phyloP scores from a whole-genome alignment of 805 yeast genomes.

The Cyberlindnera bimundalis region DNA sequence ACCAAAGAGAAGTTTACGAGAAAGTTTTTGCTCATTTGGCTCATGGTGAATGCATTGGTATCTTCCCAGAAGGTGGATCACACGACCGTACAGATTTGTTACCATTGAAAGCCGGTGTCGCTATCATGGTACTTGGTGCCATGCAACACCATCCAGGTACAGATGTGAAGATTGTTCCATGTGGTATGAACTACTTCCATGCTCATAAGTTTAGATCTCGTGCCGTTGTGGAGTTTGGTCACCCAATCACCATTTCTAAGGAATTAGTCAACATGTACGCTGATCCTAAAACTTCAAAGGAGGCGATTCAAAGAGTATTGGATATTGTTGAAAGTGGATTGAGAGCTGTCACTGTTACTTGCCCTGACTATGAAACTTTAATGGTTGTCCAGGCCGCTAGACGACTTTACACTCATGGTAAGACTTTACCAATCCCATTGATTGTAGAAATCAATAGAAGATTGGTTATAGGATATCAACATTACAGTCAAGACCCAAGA shows the following conservation, averaged over 20 bases:
- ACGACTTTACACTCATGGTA: slow-evolving; percentile 77
- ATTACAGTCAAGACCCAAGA: slow-evolving; percentile 66
- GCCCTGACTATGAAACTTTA: slow-evolving; percentile 92
- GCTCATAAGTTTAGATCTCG: slow-evolving; percentile 94
- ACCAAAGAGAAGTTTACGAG: slow-evolving; percentile 80
- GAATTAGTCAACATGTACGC: slow-evolving; percentile 64
- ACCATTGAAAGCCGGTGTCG: slow-evolving; percentile 96
- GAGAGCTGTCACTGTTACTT: slow-evolving; percentile 86
- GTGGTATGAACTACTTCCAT: slow-evolving; percentile 96
- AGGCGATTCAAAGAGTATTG: slow-evolving; percentile 71
- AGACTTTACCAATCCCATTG: slow-evolving; percentile 72
- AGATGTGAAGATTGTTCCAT: slow-evolving; percentile 85
- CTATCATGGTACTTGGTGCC: slow-evolving; percentile 96
- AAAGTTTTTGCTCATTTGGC: slow-evolving; percentile 81
- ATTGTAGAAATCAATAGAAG: slow-evolving; percentile 90
- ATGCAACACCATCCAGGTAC: slow-evolving; percentile 72
- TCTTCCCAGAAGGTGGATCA: slow-evolving; percentile 98
- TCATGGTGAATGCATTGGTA: slow-evolving; percentile 80
- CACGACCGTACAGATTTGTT: slow-evolving; percentile 90
- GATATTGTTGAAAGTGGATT: slow-evolving; percentile 72
- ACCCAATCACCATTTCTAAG: slow-evolving; percentile 67
- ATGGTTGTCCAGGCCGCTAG: slow-evolving; percentile 94
- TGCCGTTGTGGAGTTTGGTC: slow-evolving; percentile 93
- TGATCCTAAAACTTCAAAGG: slow-evolving; percentile 56
- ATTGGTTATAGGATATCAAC: slow-evolving; percentile 75